phyloP scores from a whole-genome alignment of 164 flowering plant species.

The Pachysandra terminalis region DNA sequence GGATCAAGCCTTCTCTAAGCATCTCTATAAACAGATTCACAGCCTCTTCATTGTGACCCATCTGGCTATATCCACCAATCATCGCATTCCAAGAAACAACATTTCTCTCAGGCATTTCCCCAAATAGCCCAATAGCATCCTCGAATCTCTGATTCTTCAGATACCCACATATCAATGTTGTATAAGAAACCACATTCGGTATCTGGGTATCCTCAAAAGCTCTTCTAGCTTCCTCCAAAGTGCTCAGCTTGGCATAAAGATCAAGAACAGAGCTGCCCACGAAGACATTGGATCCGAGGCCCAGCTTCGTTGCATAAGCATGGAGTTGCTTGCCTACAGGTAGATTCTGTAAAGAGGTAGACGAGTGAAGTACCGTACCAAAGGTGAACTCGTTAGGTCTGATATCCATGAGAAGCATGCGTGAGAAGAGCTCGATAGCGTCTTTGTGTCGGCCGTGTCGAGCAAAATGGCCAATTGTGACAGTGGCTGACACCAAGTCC shows the following conservation, averaged over 20 bases:
- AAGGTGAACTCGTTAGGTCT: constrained; percentile 74
- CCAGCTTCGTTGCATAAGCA: constrained; percentile 47
- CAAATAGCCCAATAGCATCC: constrained; percentile 49
- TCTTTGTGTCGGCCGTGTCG: constrained; percentile 34
- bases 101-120: constrained; percentile 65
- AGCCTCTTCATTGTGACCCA: constrained; percentile 70
- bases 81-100: constrained; percentile 85
- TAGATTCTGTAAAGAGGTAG: constrained; percentile 29
- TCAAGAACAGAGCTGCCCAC: constrained; percentile 69
- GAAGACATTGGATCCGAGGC: constrained; percentile 52
- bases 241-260: constrained; percentile 51
- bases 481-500: constrained; percentile 51
- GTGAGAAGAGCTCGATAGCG: constrained; percentile 47
- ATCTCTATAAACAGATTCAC: constrained; percentile 67
- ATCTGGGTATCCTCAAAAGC: constrained; percentile 55
- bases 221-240: constrained; percentile 42
- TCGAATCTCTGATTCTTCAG: constrained; percentile 46
- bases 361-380: constrained; percentile 50
- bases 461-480: constrained; percentile 43
- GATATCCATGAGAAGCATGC: constrained; percentile 39
- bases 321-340: constrained; percentile 55
- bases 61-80: constrained; percentile 77
- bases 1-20: constrained; percentile 56
- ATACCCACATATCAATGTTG: constrained; percentile 62
- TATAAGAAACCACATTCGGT: constrained; percentile 77